Evolutionary conservation across 768 basidiomycete genomes (phyloP), one percentile per base, ranked within the genome.

Genomic region (Tephrocybe sp.): DNA sequence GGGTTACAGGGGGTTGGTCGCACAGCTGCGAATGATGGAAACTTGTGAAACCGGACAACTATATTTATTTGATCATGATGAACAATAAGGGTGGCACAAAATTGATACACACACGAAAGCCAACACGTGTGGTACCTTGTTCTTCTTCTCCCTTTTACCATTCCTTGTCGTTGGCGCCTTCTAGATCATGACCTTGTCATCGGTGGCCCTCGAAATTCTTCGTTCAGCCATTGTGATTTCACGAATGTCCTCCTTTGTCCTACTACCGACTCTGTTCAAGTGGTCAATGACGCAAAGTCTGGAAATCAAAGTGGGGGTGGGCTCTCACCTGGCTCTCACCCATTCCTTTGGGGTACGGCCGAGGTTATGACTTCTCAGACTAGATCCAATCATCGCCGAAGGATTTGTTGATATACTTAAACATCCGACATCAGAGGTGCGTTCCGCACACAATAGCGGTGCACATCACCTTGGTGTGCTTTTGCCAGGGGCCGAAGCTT

Each of bases 1-100:
- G 50, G 47, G 26, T 48, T 56, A 53, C 51, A 32, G 51, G 43
- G 55, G 37, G 50, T 43, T 32, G 18, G 54, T 55, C 50, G 48
- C 49, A 55, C 55, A n/a, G 46, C 42, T 26, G 41, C 23, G 28
- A 36, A 24, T 52, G 32, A 57, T 57, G 52, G 44, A 53, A 43
- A 53, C 53, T 10, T n/a, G n/a, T n/a, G n/a, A n/a, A n/a, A n/a
- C n/a, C n/a, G 24, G 33, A 26, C 32, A 5, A 41, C 39, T 50
- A 52, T 51, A 48, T 56, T 48, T 50, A 42, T 34, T 45, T 36
- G 15, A 24, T 53, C 34, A 51, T 47, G 51, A 43, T 50, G 46
- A 50, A 57, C 56, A 53, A 57, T 57, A 36, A 15, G 34, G 34
- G 34, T 36, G 34, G 34, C 34, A 5, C 28, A 30, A 5, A 36